A percentile compares a stretch with the other conserved stretches of the same genome.
Conservation (phyloP, 768 basidiomycete genomes). For the Pseudohyphozyma bogoriensis region DNA sequence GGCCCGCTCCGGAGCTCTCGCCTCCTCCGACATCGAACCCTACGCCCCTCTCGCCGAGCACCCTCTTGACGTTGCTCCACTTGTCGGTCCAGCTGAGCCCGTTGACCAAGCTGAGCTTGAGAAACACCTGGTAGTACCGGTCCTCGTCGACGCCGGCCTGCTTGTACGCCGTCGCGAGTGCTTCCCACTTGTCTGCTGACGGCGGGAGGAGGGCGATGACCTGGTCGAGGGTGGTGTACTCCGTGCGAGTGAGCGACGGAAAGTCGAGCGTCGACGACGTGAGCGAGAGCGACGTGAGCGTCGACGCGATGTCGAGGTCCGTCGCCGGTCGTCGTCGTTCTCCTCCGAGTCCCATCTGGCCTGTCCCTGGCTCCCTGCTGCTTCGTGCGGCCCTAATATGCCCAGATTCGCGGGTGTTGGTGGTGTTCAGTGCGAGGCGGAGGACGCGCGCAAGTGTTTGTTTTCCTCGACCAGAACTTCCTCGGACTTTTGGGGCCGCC, state of each 20-base stretch:
- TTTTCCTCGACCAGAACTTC: too few relatives aligned
- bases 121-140: conserved; percentile 5
- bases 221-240: background rate
- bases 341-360: too few relatives aligned
- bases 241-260: background rate
- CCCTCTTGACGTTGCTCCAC: conserved; percentile 5
- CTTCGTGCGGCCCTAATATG: too few relatives aligned
- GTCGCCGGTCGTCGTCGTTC: too few relatives aligned
- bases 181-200: background rate
- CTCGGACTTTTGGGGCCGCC: too few relatives aligned
- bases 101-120: conserved; percentile 9
- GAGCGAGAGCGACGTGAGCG: background rate
- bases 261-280: too few relatives aligned
- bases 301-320: background rate
- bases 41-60: background rate
- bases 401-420: too few relatives aligned
- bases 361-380: too few relatives aligned
- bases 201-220: background rate
- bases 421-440: too few relatives aligned
- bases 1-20: too few relatives aligned
- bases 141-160: conserved; percentile 7
- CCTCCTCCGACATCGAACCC: too few relatives aligned
- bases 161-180: conserved; percentile 5
- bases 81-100: conserved; percentile 22
- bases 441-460: too few relatives aligned